These are phyloP conservation scores for Phytophthora fragariae DNA, from an alignment of 352 stramenopile genomes.

Conservation along the genomic window DNA sequence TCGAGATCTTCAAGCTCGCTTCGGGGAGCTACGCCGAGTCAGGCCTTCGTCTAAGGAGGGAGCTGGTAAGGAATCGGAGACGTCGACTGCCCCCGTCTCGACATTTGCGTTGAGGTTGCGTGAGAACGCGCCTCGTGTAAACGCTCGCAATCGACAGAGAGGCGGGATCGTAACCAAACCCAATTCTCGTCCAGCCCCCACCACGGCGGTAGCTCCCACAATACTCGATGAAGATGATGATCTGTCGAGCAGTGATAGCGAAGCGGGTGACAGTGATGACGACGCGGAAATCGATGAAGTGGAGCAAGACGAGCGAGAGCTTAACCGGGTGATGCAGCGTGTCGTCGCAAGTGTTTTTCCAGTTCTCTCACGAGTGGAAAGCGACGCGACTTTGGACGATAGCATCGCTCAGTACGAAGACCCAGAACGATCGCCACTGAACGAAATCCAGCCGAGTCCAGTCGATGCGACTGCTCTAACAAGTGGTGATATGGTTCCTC, in stretches of 20 bases:
- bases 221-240: constrained; percentile 47
- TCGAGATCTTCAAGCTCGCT: constrained; percentile 54
- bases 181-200: not conserved
- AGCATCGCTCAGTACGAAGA: constrained; percentile 70
- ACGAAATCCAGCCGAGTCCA: constrained; percentile 20
- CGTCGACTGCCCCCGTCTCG: constrained; percentile 22
- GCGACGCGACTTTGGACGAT: constrained; percentile 44
- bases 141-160: constrained; percentile 19
- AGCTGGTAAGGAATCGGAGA: constrained; percentile 9
- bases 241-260: constrained; percentile 60
- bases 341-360: constrained; percentile 65
- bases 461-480: constrained; percentile 2
- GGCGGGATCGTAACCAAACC: not conserved
- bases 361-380: constrained; percentile 37
- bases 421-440: constrained; percentile 32
- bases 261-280: constrained; percentile 45
- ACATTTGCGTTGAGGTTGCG: constrained; percentile 60
- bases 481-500: constrained; percentile 16
- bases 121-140: constrained; percentile 20
- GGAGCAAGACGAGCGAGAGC: constrained; percentile 53
- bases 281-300: constrained; percentile 46
- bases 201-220: not conserved
- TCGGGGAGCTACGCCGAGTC: constrained; percentile 33
- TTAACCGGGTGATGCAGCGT: constrained; percentile 56
- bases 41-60: constrained; percentile 4